These are phyloP conservation scores for Periglandula ipomoeae DNA, from an alignment of 2,329 filamentous ascomycete genomes.

Conservation along the genomic window DNA sequence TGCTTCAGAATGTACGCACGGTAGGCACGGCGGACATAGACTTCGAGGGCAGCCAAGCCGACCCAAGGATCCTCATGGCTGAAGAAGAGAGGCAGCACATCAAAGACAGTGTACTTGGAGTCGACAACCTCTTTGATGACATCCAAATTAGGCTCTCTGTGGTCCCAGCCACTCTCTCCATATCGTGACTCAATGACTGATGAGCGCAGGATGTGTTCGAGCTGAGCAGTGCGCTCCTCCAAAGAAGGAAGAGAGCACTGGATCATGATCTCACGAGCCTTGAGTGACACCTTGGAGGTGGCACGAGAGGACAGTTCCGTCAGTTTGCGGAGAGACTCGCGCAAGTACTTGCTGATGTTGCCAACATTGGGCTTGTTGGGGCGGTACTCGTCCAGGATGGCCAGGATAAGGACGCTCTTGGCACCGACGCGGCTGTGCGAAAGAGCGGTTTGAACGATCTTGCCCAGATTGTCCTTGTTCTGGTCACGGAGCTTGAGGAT, in stretches of 20 bases:
- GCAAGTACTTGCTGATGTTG: constrained; percentile 82
- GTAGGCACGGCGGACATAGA: constrained; percentile 94
- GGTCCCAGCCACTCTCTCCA: constrained; percentile 93
- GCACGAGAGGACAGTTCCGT: constrained; percentile 73
- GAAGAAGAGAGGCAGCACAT: constrained; percentile 93
- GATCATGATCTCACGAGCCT: constrained; percentile 94
- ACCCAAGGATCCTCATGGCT: constrained; percentile 92
- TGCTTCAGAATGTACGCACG: constrained; percentile 87
- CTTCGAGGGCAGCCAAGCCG: constrained; percentile 83
- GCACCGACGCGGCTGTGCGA: constrained; percentile 87
- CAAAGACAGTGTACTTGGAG: constrained; percentile 97
- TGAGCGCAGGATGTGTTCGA: constrained; percentile 96
- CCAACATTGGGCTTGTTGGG: constrained; percentile 88
- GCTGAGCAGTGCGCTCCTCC: constrained; percentile 88
- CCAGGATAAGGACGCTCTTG: constrained; percentile 89
- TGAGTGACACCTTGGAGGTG: constrained; percentile 92
- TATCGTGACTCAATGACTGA: constrained; percentile 96
- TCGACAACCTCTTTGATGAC: constrained; percentile 97
- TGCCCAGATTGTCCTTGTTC: constrained; percentile 83
- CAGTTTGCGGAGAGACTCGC: constrained; percentile 70
- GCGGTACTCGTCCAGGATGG: constrained; percentile 87
- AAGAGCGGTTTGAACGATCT: constrained; percentile 80
- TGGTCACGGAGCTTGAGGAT: constrained; percentile 90
- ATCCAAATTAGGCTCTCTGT: constrained; percentile 82
- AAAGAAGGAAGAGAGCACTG: constrained; percentile 93